Base-by-base conservation (phyloP, 2,329 filamentous ascomycete species). In the Ascochyta pisi region DNA sequence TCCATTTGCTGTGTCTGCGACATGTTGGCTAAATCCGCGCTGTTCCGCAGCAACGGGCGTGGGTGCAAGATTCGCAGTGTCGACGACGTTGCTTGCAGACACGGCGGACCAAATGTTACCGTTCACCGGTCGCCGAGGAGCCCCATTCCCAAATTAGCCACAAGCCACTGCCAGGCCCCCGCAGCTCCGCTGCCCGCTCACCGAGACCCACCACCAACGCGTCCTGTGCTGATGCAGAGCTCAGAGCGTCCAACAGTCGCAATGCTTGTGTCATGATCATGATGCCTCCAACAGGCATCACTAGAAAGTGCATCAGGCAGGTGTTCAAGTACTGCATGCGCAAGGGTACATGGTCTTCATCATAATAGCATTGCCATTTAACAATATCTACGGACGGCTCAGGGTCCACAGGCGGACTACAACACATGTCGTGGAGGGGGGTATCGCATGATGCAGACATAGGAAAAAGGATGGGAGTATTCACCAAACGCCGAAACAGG, bases 1-100 rank as follows among this genome's bases (percentile, higher is more conserved):
- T 79, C 76, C 63, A 78, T 73, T 55, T 70, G 69, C 62, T 76
- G 70, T 58, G 78, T 77, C 66, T 77, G 78, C 74, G 79, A 79
- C 79, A 81, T 81, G 57, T 42, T 66, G 62, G 43, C 33, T 46
- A 45, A 52, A 60, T 73, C 67, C 65, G 70, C 69, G 66, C 63
- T 54, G 60, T 62, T 73, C 70, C 67, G 70, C 69, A 58, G 53
- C 54, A 55, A 44, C 56, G 51, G 54, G 50, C 50, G 58, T 65
- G 56, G 60, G 47, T 49, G 54, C 47, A 54, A 58, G 50, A 50
- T 50, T 62, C 46, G 34, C 51, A 42, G 55, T 39, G 64, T 59
- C 48, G 64, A 41, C 53, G 53, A 51, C 47, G 53, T 48, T 56
- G 53, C 53, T 43, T 6, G 43, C 47, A 45, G 41, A 41, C 42